These are phyloP conservation scores for Epichloe aotearoae DNA, from an alignment of 2,329 filamentous ascomycete species.

Conservation along the genomic window DNA sequence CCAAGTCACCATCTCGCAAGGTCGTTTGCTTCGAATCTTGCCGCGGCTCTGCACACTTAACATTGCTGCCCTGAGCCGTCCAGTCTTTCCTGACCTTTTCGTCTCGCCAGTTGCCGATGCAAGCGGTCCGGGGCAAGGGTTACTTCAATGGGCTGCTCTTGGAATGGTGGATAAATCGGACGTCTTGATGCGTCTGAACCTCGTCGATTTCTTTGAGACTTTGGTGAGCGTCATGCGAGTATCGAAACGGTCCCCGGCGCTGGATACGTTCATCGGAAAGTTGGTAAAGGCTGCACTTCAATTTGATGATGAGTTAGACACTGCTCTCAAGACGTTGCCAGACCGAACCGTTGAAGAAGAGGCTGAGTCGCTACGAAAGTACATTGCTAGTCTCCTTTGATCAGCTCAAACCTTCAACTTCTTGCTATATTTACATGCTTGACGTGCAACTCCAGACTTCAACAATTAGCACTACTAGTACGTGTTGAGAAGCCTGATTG, in stretches of 20 bases:
- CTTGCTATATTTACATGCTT: too few species aligned
- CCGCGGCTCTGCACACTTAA: constrained; percentile 36
- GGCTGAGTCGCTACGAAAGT: constrained; percentile 31
- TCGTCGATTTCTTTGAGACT: constrained; percentile 41
- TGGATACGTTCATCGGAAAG: constrained; percentile 22
- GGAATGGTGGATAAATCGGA: constrained; percentile 38
- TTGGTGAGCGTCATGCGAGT: constrained; percentile 35
- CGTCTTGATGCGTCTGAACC: constrained; percentile 33
- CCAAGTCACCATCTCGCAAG: constrained; percentile 37
- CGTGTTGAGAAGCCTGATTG: too few species aligned
- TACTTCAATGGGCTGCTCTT: constrained; percentile 38
- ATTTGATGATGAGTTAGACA: constrained; percentile 25
- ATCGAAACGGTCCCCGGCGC: constrained; percentile 21
- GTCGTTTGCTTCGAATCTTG: constrained; percentile 37
- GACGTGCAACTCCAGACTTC: too few species aligned
- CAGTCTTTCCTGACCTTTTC: constrained; percentile 23
- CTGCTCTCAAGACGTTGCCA: constrained; percentile 28
- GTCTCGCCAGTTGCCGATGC: constrained; percentile 9
- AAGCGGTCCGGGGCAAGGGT: constrained; percentile 19
- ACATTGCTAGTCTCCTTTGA: constrained; percentile 27
- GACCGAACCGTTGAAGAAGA: constrained; percentile 39
- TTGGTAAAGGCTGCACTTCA: constrained; percentile 29
- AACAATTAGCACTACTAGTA: too few species aligned
- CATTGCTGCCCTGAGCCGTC: constrained; percentile 25
- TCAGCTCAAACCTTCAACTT: too few species aligned